Percentiles rank a stretch among this genome's conserved stretches.
These are phyloP conservation scores for Lantana camara DNA, from an alignment of 257 asterid species.

Conservation along the genomic window DNA sequence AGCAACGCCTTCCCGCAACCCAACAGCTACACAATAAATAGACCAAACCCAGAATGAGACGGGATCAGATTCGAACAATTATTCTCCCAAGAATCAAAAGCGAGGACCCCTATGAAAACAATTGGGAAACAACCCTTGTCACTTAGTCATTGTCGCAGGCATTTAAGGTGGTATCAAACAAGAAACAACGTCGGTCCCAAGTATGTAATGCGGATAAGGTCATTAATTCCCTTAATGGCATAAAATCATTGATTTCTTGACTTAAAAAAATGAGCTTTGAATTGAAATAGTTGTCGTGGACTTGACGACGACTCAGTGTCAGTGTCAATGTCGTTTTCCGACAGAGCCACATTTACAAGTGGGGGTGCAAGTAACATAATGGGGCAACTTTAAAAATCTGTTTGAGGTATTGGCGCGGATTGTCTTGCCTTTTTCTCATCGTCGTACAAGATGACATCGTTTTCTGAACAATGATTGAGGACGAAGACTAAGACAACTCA, in stretches of 20 bases:
- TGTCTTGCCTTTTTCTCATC: not conserved
- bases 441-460: too few relatives aligned
- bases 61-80: not conserved
- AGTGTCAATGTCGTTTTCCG: not conserved
- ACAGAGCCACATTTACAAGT: not conserved
- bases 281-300: not conserved
- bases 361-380: not conserved
- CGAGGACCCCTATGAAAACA: conserved; percentile 19
- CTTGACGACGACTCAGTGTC: conserved; percentile 5
- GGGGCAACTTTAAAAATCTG: conserved; percentile 8
- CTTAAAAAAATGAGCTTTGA: not conserved
- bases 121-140: not conserved
- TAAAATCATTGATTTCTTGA: not conserved
- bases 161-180: conserved; percentile 4
- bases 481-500: too few relatives aligned
- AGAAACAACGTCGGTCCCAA: conserved; percentile 11
- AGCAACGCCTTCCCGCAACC: not conserved
- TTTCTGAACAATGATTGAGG: too few relatives aligned
- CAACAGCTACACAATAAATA: conserved; percentile 21
- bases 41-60: conserved; percentile 21
- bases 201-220: conserved; percentile 6
- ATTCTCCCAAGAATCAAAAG: conserved; percentile 9
- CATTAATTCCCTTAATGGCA: not conserved
- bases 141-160: not conserved
- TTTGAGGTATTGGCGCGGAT: not conserved